A percentile compares a stretch with the other conserved stretches of the same genome.
Evolutionary conservation across 129 eudicot species (phyloP).

Genomic region (Escallonia rubra): DNA sequence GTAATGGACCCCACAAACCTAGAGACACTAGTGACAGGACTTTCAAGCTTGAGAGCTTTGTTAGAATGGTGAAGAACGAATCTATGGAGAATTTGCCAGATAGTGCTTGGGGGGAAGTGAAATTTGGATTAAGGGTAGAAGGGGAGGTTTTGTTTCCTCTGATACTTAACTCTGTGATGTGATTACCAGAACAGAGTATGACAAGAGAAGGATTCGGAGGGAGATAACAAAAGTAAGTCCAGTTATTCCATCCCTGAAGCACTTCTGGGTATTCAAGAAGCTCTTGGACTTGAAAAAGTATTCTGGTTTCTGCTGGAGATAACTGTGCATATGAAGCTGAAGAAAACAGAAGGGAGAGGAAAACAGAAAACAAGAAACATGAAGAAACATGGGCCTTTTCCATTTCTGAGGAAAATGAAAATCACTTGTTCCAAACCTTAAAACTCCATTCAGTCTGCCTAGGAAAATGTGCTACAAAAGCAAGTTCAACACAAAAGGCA

Average conservation of each 20-base stretch:
- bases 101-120: conserved; percentile 23
- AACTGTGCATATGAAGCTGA: conserved; percentile 50
- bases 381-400: conserved; percentile 2
- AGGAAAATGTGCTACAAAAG: conserved; percentile 5
- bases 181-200: conserved; percentile 63
- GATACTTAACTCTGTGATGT: conserved; percentile 59
- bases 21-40: conserved; percentile 69
- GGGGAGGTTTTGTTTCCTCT: conserved; percentile 62
- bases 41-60: conserved; percentile 65
- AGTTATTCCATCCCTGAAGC: conserved; percentile 64
- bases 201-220: conserved; percentile 45
- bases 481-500: not conserved
- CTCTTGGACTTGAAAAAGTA: conserved; percentile 55
- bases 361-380: conserved; percentile 23
- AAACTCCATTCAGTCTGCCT: not conserved
- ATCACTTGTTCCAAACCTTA: not conserved
- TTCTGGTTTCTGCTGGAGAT: conserved; percentile 52
- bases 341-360: conserved; percentile 13
- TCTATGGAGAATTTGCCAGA: conserved; percentile 64
- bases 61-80: conserved; percentile 67
- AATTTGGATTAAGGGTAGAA: conserved; percentile 10
- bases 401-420: conserved; percentile 13
- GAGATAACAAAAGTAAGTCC: conserved; percentile 74
- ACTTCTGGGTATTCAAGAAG: conserved; percentile 69
- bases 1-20: conserved; percentile 83